Base-by-base conservation (phyloP, 1,284 basidiomycete genomes). In the Ceratobasidium sp. region DNA sequence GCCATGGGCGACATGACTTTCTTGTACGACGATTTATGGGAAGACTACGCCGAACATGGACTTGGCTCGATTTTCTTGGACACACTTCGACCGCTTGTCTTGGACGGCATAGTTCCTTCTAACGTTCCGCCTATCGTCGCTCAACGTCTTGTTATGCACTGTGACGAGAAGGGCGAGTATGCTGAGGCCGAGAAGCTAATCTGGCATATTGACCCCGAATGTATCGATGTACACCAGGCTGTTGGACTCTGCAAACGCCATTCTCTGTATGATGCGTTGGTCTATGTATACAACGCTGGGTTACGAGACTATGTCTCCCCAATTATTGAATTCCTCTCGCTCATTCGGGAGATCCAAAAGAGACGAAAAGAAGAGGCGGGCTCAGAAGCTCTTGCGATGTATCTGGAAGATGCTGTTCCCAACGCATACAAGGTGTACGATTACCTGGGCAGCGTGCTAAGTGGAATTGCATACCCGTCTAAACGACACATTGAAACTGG, bases 341-440 rank as follows among this genome's bases (percentile, higher is more conserved):
- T 97, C 49, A 90, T 98, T 68, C 90, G 92, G n/a, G 87, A 88
- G 80, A 89, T 94, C 40, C 89, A 91, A 80, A 89, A 89, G 77
- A 87, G 87, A 81, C 86, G 88, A 53, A 85, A 84, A 76, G 85
- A 86, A 12, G 85, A 87, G 18, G 83, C 83, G 18, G 75, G 73
- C 28, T 77, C 78, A 3, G 44, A 72, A n/a, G 75, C 78, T 42
- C 56, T 77, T 10, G 85, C 88, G 66, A 82, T 87, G 73, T 82
- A 85, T 55, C 86, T 91, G 78, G 94, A 95, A 82, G 85, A 88
- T 0, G 85, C 89, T 60, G 90, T 92, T 28, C 85, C 93, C 28
- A 93, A 95, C 82, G 95, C 95, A 0, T 97, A 98, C 88, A 97
- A 97, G 85, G 89, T 98, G 69, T 99, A 95, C 83, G 92, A 95